Base-by-base conservation (phyloP, 495 filamentous ascomycete species). In the Aspergillus homomorphus region DNA sequence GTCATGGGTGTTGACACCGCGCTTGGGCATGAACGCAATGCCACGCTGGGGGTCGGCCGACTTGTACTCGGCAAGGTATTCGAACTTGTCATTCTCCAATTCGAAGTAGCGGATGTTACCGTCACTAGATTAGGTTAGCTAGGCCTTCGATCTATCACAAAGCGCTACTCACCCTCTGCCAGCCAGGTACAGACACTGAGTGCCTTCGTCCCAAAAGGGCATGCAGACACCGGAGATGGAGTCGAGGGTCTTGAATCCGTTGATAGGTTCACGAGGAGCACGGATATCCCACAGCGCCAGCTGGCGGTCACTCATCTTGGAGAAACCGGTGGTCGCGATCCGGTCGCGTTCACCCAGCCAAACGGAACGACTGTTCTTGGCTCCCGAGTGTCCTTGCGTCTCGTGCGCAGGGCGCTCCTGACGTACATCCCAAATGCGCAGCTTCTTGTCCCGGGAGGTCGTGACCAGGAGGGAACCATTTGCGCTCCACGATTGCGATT, bases 191-290 rank as follows among this genome's bases (percentile, higher is more conserved):
- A 98, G 77, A 60, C 89, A 92, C 71, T 90, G 89, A 8, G 90
- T 96, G 38, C 91, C 89, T 51, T 98, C 95, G 70, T 98, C 94
- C 94, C 94, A 98, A 84, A 98, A 98, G 6, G 94, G 94, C 91
- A 98, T 98, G 80, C 90, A 96, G 46, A 98, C 91, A 65, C 95
- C 95, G 18, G 93, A 97, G 61, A 96, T 96, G 23, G 90, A 91
- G 71, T 98, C 95, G 48, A 98, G 78, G 46, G 85, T 87, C 66
- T 84, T 84, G 73, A 96, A 96, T 4, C 91, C 92, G 28, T 89
- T 91, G 64, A 97, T 86, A 18, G 94, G 94, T 61, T 92, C 87
- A 19, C 73, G 74, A 28, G 86, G 87, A 45, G 85, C 83, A 58
- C 91, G 87, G 45, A 93, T 84, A 79, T 98, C 94, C 94, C 94